phyloP scores from a whole-genome alignment of 345 rosid species.

The Eucalyptus decipiens region DNA sequence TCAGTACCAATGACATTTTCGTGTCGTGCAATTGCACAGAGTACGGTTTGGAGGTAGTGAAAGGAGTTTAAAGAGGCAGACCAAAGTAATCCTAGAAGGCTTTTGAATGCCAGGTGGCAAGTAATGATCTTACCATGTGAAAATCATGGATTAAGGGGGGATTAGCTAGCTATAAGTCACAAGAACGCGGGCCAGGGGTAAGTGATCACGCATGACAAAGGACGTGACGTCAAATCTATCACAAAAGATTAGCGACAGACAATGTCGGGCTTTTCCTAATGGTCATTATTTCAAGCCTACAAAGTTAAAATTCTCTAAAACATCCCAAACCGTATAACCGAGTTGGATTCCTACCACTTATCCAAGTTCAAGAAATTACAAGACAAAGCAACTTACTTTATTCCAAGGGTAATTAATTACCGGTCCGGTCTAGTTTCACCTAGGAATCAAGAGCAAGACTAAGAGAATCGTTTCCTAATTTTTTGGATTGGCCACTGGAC shows the following conservation, averaged over 20 bases:
- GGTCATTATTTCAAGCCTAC: background rate
- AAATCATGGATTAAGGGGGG: background rate
- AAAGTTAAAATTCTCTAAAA: background rate
- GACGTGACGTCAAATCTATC: background rate
- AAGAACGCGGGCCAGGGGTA: background rate
- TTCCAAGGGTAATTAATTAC: fast-evolving
- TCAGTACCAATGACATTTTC: background rate
- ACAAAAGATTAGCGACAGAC: background rate
- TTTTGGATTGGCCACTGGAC: fast-evolving
- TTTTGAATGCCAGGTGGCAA: background rate
- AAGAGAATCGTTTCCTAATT: no score
- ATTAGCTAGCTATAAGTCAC: no score
- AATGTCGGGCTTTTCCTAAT: background rate
- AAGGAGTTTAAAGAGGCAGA: background rate
- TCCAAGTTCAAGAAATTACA: background rate
- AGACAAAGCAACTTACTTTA: background rate
- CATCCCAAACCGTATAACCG: background rate
- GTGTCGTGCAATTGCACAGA: background rate
- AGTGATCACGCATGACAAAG: background rate
- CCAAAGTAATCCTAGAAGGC: background rate
- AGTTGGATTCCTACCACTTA: background rate
- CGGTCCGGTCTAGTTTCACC: fast-evolving
- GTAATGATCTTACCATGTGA: background rate
- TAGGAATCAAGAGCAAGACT: fast-evolving
- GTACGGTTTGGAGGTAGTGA: background rate